A percentile compares a stretch with the other conserved stretches of the same genome.
phyloP scores from a whole-genome alignment of 257 asterid species.

The Echites panduratus region DNA sequence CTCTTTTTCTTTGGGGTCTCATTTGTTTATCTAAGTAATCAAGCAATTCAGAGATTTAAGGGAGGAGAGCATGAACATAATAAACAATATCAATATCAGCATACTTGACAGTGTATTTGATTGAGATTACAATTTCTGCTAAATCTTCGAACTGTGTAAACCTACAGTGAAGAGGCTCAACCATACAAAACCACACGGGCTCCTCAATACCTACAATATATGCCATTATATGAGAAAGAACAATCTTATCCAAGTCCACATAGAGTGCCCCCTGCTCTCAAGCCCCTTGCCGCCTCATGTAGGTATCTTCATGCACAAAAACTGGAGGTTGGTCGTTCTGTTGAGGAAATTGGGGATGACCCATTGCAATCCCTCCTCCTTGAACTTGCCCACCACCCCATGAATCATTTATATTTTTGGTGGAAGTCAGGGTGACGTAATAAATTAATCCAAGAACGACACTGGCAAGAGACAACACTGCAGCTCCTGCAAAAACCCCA shows the following conservation, averaged over 20 bases:
- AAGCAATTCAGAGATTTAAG: too few species aligned
- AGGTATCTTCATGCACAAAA: slow-evolving; percentile 89
- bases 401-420: slow-evolving; percentile 35
- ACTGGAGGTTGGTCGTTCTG: slow-evolving; percentile 49
- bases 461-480: slow-evolving; percentile 61
- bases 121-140: background rate
- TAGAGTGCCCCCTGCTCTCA: slow-evolving; percentile 13
- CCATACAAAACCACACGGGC: background rate
- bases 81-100: background rate
- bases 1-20: too few species aligned
- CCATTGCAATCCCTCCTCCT: slow-evolving; percentile 77
- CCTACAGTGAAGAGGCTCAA: background rate
- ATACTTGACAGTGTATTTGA: background rate
- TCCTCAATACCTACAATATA: background rate
- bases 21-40: too few species aligned
- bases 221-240: background rate
- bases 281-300: slow-evolving; percentile 60
- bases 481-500: slow-evolving; percentile 90
- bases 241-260: background rate
- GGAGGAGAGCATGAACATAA: too few species aligned
- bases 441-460: slow-evolving; percentile 63
- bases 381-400: slow-evolving; percentile 38
- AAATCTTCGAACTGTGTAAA: background rate
- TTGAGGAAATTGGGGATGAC: slow-evolving; percentile 70
- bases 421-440: slow-evolving; percentile 41